Evolutionary conservation across 768 basidiomycete species (phyloP).

Genomic region (Xerocomus potaroensis): DNA sequence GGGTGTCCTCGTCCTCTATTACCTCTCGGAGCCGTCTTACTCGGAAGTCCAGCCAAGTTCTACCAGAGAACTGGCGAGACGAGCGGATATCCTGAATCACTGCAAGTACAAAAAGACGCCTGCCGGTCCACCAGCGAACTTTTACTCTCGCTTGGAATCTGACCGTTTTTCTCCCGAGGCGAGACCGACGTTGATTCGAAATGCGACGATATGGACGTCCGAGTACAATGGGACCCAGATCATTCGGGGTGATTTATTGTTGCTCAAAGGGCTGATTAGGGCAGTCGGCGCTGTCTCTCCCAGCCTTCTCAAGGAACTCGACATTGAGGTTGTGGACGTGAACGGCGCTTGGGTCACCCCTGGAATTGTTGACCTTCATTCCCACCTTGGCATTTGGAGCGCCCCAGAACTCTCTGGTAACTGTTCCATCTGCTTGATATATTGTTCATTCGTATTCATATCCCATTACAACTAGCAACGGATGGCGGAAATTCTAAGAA

Average conservation of each 20-base stretch:
- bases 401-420: too few relatives aligned
- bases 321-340: conserved; percentile 51
- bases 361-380: conserved; percentile 53
- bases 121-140: too few relatives aligned
- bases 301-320: conserved; percentile 14
- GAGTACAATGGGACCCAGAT: too few relatives aligned
- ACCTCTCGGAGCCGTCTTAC: background rate
- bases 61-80: too few relatives aligned
- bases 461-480: too few relatives aligned
- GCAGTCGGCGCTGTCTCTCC: conserved; percentile 46
- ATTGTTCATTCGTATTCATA: too few relatives aligned
- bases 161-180: conserved; percentile 68
- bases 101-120: too few relatives aligned
- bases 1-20: background rate
- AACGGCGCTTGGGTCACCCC: conserved; percentile 76
- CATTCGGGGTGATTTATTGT: conserved; percentile 55
- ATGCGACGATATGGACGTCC: conserved; percentile 87
- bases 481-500: conserved; percentile 55
- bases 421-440: too few relatives aligned
- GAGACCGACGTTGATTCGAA: conserved; percentile 58
- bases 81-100: too few relatives aligned
- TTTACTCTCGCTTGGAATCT: conserved; percentile 41
- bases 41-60: background rate
- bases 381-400: conserved; percentile 42
- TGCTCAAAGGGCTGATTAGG: conserved; percentile 61